Evolutionary conservation across 768 basidiomycete species (phyloP).

Genomic region (Cyclocybe cylindracea): DNA sequence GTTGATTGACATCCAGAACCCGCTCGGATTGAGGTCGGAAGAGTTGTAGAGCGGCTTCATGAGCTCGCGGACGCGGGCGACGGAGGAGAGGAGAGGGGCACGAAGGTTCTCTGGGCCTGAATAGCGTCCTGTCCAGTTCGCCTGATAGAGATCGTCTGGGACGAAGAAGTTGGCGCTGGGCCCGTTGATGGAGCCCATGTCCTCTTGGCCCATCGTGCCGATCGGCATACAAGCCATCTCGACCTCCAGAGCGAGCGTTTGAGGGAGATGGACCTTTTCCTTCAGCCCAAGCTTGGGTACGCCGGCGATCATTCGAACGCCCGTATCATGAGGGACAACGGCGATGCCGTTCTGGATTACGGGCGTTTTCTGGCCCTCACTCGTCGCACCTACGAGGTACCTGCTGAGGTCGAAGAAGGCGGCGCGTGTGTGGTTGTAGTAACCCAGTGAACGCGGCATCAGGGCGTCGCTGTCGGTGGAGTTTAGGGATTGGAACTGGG

Average conservation of each 20-base stretch:
- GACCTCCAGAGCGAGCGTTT: conserved; percentile 19
- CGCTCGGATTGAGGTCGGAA: conserved; percentile 11
- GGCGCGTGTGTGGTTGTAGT: not conserved
- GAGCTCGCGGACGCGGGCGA: conserved; percentile 17
- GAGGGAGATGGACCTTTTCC: conserved; percentile 12
- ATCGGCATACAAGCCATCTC: conserved; percentile 20
- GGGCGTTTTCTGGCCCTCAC: not conserved
- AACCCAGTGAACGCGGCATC: conserved; percentile 15
- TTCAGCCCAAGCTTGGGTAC: conserved; percentile 14
- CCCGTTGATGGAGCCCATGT: not conserved
- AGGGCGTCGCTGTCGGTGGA: conserved; percentile 24
- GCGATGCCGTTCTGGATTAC: conserved; percentile 17
- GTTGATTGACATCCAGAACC: conserved; percentile 13
- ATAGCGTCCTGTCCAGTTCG: conserved; percentile 1
- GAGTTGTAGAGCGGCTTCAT: conserved; percentile 18
- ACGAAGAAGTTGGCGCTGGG: not conserved
- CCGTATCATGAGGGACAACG: conserved; percentile 14
- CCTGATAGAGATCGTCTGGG: not conserved
- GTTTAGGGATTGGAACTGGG: conserved; percentile 16
- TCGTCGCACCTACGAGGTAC: conserved; percentile 16
- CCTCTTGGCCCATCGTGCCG: conserved; percentile 16
- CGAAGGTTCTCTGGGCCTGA: conserved; percentile 20
- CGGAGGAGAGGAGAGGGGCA: conserved; percentile 14
- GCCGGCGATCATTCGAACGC: conserved; percentile 15
- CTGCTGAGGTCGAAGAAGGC: conserved; percentile 10